Percentiles rank a stretch among this genome's conserved stretches.
Evolutionary conservation across 2,329 filamentous ascomycete genomes (phyloP).

Genomic region (Penicillium sp.): DNA sequence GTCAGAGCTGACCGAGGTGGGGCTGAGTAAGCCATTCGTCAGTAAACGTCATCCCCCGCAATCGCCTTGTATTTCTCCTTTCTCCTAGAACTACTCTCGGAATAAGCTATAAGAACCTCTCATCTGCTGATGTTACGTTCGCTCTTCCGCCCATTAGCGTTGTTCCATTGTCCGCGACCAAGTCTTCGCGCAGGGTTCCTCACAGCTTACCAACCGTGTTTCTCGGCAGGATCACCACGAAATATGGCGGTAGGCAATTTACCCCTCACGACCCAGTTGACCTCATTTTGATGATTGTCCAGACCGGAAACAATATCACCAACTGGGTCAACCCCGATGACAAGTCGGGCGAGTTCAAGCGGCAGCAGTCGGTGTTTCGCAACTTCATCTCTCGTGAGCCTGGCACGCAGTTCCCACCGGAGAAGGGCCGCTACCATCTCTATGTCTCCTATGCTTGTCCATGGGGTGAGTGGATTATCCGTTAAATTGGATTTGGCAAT

Average conservation of each 20-base stretch:
- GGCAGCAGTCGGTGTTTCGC: slow-evolving; percentile 76
- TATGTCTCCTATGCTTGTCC: slow-evolving; percentile 93
- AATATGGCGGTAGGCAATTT: slow-evolving; percentile 33
- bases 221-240: slow-evolving; percentile 24
- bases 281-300: neutral
- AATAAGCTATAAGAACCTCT: slow-evolving; percentile 9
- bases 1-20: slow-evolving; percentile 26
- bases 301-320: slow-evolving; percentile 57
- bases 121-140: slow-evolving; percentile 25
- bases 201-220: slow-evolving; percentile 12
- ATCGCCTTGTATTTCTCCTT: slow-evolving; percentile 1
- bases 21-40: slow-evolving; percentile 20
- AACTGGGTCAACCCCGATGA: slow-evolving; percentile 77
- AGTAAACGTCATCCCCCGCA: slow-evolving; percentile 16
- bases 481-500: neutral
- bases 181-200: slow-evolving; percentile 10
- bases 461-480: slow-evolving; percentile 55
- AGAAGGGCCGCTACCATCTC: slow-evolving; percentile 88
- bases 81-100: neutral
- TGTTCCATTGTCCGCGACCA: slow-evolving; percentile 20
- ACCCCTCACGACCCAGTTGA: neutral
- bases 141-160: slow-evolving; percentile 20
- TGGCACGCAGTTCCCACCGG: slow-evolving; percentile 71
- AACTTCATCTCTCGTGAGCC: slow-evolving; percentile 69
- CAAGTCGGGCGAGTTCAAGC: slow-evolving; percentile 86